phyloP scores from a whole-genome alignment of 1,139 yeast species.

The Protomyces inouyei region DNA sequence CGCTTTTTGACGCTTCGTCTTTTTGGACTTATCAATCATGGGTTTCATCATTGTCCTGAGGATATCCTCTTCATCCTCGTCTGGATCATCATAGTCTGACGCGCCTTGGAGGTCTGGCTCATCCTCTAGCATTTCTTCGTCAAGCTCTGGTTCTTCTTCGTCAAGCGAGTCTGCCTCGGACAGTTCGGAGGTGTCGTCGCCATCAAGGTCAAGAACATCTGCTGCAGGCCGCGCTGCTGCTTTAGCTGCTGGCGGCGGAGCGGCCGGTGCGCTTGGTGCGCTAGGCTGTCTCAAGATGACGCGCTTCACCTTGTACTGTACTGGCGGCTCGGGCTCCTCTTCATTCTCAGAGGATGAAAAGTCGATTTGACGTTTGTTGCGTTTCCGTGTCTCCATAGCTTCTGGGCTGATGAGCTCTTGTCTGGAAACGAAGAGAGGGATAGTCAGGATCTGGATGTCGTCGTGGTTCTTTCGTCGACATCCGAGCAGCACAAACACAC shows the following conservation, averaged over 20 bases:
- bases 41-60: slow-evolving; percentile 30
- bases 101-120: slow-evolving; percentile 31
- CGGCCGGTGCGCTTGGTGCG: not conserved
- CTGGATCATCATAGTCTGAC: slow-evolving; percentile 34
- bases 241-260: not conserved
- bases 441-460: no score
- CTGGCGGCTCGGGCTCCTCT: slow-evolving; percentile 1
- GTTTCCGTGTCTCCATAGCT: slow-evolving; percentile 22
- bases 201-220: not conserved
- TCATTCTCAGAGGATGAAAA: slow-evolving; percentile 17
- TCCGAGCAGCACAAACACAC: no score
- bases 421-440: not conserved
- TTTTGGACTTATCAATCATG: slow-evolving; percentile 29
- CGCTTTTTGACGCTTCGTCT: slow-evolving; percentile 17
- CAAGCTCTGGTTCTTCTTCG: slow-evolving; percentile 32
- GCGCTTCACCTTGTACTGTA: not conserved
- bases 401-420: not conserved
- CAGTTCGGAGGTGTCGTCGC: not conserved
- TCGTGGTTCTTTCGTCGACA: no score
- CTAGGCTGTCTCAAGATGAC: not conserved
- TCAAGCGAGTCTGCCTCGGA: slow-evolving; percentile 31
- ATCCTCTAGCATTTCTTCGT: slow-evolving; percentile 33
- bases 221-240: not conserved
- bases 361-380: slow-evolving; percentile 20
- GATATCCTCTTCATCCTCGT: slow-evolving; percentile 36